phyloP scores from a whole-genome alignment of 2,329 filamentous ascomycete species.

The Phaeomoniella chlamydospora region DNA sequence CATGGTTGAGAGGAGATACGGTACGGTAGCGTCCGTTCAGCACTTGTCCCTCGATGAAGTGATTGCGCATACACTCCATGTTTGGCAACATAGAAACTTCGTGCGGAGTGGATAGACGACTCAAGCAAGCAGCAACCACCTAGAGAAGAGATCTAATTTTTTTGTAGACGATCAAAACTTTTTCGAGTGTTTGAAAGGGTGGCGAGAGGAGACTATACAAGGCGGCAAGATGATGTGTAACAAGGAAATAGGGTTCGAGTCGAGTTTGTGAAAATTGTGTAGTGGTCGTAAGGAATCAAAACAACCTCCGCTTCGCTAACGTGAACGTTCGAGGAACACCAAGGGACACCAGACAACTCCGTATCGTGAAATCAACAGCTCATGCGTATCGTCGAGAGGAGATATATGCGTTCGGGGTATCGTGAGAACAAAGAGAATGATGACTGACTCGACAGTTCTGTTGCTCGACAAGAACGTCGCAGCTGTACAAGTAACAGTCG shows the following conservation, averaged over 20 bases:
- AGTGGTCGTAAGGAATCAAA: too few relatives aligned
- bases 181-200: too few relatives aligned
- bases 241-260: not conserved
- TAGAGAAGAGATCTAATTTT: not conserved
- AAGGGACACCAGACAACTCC: not conserved
- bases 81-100: not conserved
- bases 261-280: not conserved
- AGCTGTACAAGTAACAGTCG: not conserved
- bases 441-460: not conserved
- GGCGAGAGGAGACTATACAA: not conserved
- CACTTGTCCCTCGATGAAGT: constrained; percentile 64
- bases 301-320: not conserved
- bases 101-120: not conserved
- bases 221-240: not conserved
- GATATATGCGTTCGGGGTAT: not conserved
- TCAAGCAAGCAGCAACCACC: not conserved
- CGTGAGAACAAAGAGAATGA: not conserved
- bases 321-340: not conserved
- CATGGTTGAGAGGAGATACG: constrained; percentile 89
- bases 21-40: constrained; percentile 84
- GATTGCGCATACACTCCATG: constrained; percentile 79
- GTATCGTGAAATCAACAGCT: not conserved
- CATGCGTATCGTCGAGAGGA: not conserved
- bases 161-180: not conserved
- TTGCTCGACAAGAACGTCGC: not conserved